phyloP scores from a whole-genome alignment of 2,329 filamentous ascomycete genomes.

The Colletotrichum sublineola region DNA sequence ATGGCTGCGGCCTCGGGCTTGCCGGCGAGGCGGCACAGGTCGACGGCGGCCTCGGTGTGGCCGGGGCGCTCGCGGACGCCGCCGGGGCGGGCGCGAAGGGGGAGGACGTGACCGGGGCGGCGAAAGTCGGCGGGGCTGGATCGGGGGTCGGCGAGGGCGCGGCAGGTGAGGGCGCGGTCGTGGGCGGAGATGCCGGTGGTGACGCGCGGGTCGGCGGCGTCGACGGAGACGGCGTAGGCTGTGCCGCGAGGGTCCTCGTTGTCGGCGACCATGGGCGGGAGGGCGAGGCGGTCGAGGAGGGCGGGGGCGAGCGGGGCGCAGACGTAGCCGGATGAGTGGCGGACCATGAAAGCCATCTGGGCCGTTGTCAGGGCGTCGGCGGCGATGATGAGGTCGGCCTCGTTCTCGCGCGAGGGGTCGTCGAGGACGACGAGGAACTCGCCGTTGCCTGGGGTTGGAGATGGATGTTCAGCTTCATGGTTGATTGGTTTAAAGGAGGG shows the following conservation, averaged over 20 bases:
- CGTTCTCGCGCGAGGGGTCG: conserved; percentile 92
- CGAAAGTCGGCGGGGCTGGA: conserved; percentile 74
- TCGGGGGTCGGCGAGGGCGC: conserved; percentile 78
- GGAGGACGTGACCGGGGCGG: conserved; percentile 90
- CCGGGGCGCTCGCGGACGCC: conserved; percentile 85
- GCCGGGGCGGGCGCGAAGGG: conserved; percentile 81
- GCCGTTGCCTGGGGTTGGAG: conserved; percentile 71
- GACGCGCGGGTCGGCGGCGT: conserved; percentile 78
- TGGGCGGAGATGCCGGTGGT: conserved; percentile 92
- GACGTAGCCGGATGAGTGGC: conserved; percentile 89
- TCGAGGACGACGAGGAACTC: conserved; percentile 98
- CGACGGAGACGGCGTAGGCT: conserved; percentile 92
- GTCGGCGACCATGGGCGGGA: conserved; percentile 87
- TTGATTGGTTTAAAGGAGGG: background rate
- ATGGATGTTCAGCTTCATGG: background rate
- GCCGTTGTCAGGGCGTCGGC: conserved; percentile 85
- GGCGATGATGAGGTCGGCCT: conserved; percentile 97
- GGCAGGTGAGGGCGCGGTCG: conserved; percentile 86
- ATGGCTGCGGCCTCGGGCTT: conserved; percentile 85
- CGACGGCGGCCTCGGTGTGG: conserved; percentile 94
- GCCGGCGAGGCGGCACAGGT: conserved; percentile 88
- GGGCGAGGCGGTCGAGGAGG: conserved; percentile 77
- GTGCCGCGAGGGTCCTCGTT: conserved; percentile 88
- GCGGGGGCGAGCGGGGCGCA: conserved; percentile 84
- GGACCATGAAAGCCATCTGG: conserved; percentile 97